Evolutionary conservation across 139 green algal genomes (phyloP).

Genomic region (Chlorella sp.): DNA sequence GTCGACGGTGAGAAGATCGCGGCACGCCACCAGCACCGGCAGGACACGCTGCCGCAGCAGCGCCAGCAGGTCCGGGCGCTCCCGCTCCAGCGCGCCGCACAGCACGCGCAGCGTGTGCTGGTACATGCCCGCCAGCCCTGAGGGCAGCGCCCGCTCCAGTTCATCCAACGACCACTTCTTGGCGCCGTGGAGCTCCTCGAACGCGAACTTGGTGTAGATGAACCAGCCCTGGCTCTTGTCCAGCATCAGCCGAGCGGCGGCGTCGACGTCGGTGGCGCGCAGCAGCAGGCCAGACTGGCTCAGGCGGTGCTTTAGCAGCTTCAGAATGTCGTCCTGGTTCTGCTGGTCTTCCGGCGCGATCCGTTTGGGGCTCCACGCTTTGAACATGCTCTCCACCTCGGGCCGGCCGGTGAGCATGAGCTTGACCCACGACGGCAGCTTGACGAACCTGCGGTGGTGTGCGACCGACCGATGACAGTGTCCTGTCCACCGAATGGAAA

Average conservation of each 20-base stretch:
- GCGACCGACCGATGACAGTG: too few relatives aligned
- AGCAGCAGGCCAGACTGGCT: background rate
- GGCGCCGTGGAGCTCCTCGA: background rate
- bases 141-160: background rate
- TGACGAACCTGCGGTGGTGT: background rate
- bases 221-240: background rate
- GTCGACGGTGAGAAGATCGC: background rate
- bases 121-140: background rate
- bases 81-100: background rate
- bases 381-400: background rate
- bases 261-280: background rate
- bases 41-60: background rate
- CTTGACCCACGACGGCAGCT: background rate
- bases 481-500: too few relatives aligned
- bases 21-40: background rate
- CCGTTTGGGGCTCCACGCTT: background rate
- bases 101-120: background rate
- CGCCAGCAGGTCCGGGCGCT: background rate
- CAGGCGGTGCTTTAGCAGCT: background rate
- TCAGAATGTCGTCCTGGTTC: background rate
- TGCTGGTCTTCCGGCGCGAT: background rate
- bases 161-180: background rate
- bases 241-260: background rate
- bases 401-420: background rate
- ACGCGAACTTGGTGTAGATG: background rate